Evolutionary conservation across 805 yeast genomes (phyloP), one percentile per base, ranked within the genome.

Genomic region (Cyberlindnera maritima): DNA sequence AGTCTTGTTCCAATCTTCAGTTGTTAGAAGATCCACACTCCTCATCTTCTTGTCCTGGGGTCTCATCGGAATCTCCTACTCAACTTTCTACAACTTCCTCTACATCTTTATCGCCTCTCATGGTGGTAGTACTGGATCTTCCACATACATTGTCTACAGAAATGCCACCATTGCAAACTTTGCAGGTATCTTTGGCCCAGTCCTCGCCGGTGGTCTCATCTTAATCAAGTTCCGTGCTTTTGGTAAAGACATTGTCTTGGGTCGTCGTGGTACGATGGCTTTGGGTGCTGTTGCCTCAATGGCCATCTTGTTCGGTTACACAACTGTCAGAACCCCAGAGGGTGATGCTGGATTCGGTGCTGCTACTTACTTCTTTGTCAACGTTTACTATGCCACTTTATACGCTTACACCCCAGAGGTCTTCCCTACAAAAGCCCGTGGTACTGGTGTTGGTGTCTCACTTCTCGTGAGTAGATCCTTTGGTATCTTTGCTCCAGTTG

Each of bases 321-420:
- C 88, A 13, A 77, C 83, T 3, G 82, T 81, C 12, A 73, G 75
- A 60, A 72, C 81, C 0, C 67, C 77, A 39, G 66, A 32, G 13
- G 76, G 72, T 62, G 80, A 79, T 59, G 80, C 83, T 41, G 76
- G 72, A 6, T 68, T 74, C 42, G 66, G 71, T 31, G 63, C 76
- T 12, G 74, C 75, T 31, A 77, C 83, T 17, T 79, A 76, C 49
- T 62, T 74, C 58, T 68, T 69, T 47, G 56, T 73, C 48, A 69
- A 72, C 61, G 68, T 79, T 46, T 77, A 77, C 58, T 81, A 78
- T 59, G 84, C 81, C 4, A 75, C 77, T 19, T 63, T 82, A 18
- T 82, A 80, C 56, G 87, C 86, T 4, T 81, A 79, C 58, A 80
- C 86, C 3, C 88, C 87, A 0, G 85, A 82, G 58, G 76, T 79